Evolutionary conservation across 768 basidiomycete species (phyloP).

Genomic region (Russula virescens): DNA sequence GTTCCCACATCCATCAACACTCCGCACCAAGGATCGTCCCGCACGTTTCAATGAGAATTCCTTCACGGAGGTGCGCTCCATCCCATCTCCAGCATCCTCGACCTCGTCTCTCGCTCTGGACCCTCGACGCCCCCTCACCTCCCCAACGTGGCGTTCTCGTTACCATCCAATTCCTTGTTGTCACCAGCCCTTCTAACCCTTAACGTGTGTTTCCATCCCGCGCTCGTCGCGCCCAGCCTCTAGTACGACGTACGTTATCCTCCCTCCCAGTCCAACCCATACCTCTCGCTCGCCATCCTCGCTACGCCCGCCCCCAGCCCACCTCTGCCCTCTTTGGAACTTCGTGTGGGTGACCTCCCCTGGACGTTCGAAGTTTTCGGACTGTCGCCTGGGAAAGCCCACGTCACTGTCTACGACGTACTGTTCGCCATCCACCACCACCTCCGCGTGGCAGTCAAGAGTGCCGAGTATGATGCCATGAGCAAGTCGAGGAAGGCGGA

Average conservation of each 20-base stretch:
- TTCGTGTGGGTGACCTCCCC: slow-evolving; percentile 10
- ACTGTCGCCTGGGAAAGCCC: neutral
- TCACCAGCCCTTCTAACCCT: neutral
- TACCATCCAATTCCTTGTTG: neutral
- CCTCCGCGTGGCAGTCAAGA: slow-evolving; percentile 9
- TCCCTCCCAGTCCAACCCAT: neutral
- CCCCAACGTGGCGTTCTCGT: slow-evolving; percentile 7
- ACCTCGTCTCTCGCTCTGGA: neutral
- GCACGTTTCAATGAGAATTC: slow-evolving; percentile 16
- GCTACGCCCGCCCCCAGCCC: slow-evolving; percentile 1
- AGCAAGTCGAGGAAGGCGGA: neutral
- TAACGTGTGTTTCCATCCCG: neutral
- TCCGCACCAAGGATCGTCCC: neutral
- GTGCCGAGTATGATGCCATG: slow-evolving; percentile 3
- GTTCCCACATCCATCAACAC: neutral
- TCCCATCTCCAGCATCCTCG: slow-evolving; percentile 5
- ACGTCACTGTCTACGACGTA: slow-evolving; percentile 12
- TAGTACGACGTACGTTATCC: neutral
- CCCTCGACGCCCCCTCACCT: slow-evolving; percentile 14
- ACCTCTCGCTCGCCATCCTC: neutral
- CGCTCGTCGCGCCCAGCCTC: neutral
- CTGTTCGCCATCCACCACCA: neutral
- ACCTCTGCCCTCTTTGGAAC: neutral
- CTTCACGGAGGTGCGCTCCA: slow-evolving; percentile 10
- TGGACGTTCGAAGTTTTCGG: neutral